A percentile compares a stretch with the other conserved stretches of the same genome.
Evolutionary conservation across 2,329 filamentous ascomycete species (phyloP).

Genomic region (Seiridium unicorne): DNA sequence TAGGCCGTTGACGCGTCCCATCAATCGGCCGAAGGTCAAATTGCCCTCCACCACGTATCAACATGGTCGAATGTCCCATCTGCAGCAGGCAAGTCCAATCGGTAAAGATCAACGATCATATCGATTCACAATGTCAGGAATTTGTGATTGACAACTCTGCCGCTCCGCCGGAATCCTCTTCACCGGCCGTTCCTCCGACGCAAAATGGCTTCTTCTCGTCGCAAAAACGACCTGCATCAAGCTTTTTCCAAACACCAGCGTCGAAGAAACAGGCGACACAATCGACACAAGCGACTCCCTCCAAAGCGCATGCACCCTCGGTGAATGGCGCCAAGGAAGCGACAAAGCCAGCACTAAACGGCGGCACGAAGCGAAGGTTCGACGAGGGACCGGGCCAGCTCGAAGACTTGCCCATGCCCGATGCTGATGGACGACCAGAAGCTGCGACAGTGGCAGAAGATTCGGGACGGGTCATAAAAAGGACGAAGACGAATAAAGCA

Average conservation of each 20-base stretch:
- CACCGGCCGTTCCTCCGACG: slow-evolving; percentile 31
- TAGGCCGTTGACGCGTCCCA: too few species aligned
- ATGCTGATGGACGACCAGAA: slow-evolving; percentile 20
- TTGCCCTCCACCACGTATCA: slow-evolving; percentile 9
- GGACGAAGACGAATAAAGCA: slow-evolving; percentile 65
- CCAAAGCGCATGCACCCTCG: slow-evolving; percentile 29
- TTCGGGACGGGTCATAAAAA: slow-evolving; percentile 53
- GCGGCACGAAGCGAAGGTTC: slow-evolving; percentile 49
- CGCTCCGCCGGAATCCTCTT: slow-evolving; percentile 25
- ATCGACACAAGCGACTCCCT: slow-evolving; percentile 16
- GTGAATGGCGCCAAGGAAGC: slow-evolving; percentile 28
- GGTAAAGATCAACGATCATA: slow-evolving; percentile 80
- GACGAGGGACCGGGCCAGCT: slow-evolving; percentile 50
- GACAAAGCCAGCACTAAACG: slow-evolving; percentile 23
- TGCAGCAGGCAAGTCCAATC: slow-evolving; percentile 73
- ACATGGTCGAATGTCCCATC: slow-evolving; percentile 73
- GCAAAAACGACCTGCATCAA: slow-evolving; percentile 54
- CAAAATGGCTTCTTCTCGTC: slow-evolving; percentile 32
- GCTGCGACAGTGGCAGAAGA: slow-evolving; percentile 18
- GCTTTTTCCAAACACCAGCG: slow-evolving; percentile 61
- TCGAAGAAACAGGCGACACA: slow-evolving; percentile 48
- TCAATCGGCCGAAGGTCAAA: too few species aligned
- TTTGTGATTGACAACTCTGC: slow-evolving; percentile 57
- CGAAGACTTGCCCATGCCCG: slow-evolving; percentile 22
- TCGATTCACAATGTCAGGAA: slow-evolving; percentile 77